These are phyloP conservation scores for Rubroshorea leprosula DNA, from an alignment of 345 rosid genomes.

Conservation along the genomic window DNA sequence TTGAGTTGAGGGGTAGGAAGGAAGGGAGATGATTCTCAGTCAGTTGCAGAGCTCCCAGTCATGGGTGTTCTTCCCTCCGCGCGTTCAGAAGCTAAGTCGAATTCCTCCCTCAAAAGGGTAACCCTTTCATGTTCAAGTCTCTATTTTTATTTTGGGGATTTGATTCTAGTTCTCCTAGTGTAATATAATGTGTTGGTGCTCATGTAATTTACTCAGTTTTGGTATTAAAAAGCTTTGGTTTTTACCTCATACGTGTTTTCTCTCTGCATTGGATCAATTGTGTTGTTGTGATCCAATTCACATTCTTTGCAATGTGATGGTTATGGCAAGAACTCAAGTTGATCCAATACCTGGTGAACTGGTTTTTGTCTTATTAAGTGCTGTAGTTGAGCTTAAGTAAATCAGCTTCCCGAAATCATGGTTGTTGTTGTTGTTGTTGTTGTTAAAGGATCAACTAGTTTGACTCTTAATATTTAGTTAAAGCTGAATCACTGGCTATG, in stretches of 20 bases:
- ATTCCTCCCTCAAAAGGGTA: conserved; percentile 29
- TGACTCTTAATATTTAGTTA: not conserved
- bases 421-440: too few relatives aligned
- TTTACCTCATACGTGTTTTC: not conserved
- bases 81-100: conserved; percentile 14
- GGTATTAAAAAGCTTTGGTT: not conserved
- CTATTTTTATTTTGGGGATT: not conserved
- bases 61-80: conserved; percentile 27
- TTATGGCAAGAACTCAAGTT: not conserved
- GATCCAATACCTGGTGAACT: not conserved
- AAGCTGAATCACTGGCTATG: not conserved
- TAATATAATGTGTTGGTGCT: too few relatives aligned
- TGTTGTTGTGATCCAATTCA: too few relatives aligned
- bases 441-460: not conserved
- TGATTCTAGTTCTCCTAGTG: too few relatives aligned
- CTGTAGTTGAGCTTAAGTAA: too few relatives aligned
- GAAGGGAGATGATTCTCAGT: conserved; percentile 28
- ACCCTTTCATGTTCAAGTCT: conserved; percentile 5
- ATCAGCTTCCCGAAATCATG: too few relatives aligned
- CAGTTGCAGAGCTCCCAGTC: conserved; percentile 37
- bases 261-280: not conserved
- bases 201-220: not conserved
- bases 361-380: too few relatives aligned
- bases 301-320: not conserved
- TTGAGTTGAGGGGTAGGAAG: too few relatives aligned